Base-by-base conservation (phyloP, 805 yeast genomes). In the Nakazawaea sp. region DNA sequence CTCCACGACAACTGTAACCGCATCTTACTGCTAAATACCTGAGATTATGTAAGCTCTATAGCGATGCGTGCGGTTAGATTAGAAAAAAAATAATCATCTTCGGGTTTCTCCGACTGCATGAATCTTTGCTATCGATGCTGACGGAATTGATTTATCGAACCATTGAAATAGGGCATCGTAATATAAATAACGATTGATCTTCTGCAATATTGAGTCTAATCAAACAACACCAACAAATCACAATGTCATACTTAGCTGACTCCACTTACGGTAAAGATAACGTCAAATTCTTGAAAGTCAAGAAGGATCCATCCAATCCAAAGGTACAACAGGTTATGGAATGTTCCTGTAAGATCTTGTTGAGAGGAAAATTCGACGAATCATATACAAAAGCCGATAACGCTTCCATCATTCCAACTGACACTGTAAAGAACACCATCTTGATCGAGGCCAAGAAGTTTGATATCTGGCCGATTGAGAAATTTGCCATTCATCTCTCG, bases 371-470 rank as follows among this genome's bases (percentile, higher is more conserved):
- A 40, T 79, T 89, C 51, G 96, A 83, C 45, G 61, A 64, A 21
- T 78, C 95, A 3, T 89, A 84, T 68, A 89, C 96, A 35, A 53
- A 80, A 41, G 96, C 96, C 27, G 94, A 89, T 62, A 89, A 89
- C 65, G 55, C 83, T 2, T 74, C 83, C n/a, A 78, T 89, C 52
- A 94, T 89, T 34, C 96, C 97, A 42, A 89, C 97, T 7, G 96
- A 88, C 60, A 86, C 96, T 1, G 88, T 87, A 39, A 88, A 88
- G 62, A 88, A 88, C 69, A 88, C 96, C 35, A 76, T 85, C 45
- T 69, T 83, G 55, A 70, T 89, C 24, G 80, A 84, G 47, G 96
- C 96, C 46, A 84, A 82, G 62, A 78, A 72, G 53, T 70, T 75
- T 34, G 85, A 87, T 45, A 90, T 83, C 34, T 84, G 89, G 83